phyloP scores from a whole-genome alignment of 2,329 filamentous ascomycete genomes.

The Pyrenophora graminea region DNA sequence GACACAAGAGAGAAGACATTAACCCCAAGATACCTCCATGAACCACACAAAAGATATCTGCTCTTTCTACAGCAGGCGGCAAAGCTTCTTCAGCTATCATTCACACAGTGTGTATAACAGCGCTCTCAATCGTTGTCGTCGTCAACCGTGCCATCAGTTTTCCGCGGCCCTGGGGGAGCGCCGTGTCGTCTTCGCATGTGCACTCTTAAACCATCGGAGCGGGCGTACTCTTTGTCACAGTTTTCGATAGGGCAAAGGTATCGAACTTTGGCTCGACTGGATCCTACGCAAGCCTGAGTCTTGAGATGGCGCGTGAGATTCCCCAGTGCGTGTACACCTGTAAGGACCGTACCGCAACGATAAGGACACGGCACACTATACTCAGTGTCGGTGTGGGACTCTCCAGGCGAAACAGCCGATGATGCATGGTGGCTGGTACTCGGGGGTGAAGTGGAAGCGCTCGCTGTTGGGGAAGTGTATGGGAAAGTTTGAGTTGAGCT shows the following conservation, averaged over 20 bases:
- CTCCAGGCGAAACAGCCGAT: not conserved
- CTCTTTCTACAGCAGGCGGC: not conserved
- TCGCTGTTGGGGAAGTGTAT: not conserved
- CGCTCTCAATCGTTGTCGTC: constrained; percentile 1
- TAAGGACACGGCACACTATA: constrained; percentile 25
- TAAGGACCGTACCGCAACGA: constrained; percentile 27
- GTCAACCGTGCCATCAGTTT: not conserved
- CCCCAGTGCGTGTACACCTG: constrained; percentile 31
- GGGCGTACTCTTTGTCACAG: constrained; percentile 30
- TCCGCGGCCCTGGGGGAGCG: constrained; percentile 10
- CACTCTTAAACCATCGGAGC: constrained; percentile 32
- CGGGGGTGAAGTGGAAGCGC: not conserved
- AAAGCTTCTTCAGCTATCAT: not conserved
- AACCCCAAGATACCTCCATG: not conserved
- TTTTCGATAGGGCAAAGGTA: constrained; percentile 22
- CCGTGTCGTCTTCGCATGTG: constrained; percentile 23
- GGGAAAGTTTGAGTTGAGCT: not conserved
- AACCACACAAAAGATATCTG: not conserved
- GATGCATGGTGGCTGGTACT: not conserved
- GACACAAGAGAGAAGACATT: not conserved
- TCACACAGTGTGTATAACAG: not conserved
- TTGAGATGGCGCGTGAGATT: constrained; percentile 38
- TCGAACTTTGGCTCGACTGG: constrained; percentile 17
- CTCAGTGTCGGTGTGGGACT: constrained; percentile 1
- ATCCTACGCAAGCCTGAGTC: constrained; percentile 26